phyloP scores from a whole-genome alignment of 2,329 filamentous ascomycete genomes.

The Celoporthe dispersa region DNA sequence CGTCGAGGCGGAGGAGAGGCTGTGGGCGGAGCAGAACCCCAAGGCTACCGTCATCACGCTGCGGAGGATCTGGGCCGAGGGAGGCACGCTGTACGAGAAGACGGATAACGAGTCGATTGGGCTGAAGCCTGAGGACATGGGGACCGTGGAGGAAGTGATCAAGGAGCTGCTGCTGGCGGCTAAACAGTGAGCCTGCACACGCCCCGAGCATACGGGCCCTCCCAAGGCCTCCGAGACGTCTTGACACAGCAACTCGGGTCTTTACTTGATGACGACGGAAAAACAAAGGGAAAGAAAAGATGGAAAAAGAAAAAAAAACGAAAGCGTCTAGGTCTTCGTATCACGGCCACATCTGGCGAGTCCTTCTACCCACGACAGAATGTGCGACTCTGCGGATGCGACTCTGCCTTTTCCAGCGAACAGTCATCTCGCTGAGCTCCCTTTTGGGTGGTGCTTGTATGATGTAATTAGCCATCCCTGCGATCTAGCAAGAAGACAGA shows the following conservation, averaged over 20 bases:
- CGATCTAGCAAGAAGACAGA: too few species aligned
- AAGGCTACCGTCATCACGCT: conserved; percentile 62
- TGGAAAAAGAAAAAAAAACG: too few species aligned
- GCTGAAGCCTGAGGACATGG: conserved; percentile 50
- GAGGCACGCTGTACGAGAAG: conserved; percentile 71
- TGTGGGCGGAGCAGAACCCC: conserved; percentile 58
- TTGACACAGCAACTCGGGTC: too few species aligned
- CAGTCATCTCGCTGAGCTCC: background rate
- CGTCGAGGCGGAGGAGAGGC: conserved; percentile 59
- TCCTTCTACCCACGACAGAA: background rate
- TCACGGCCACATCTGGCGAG: too few species aligned
- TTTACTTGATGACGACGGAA: too few species aligned
- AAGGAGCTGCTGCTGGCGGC: conserved; percentile 32
- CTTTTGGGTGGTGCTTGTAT: too few species aligned
- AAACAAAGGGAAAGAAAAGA: too few species aligned
- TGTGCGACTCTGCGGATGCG: background rate
- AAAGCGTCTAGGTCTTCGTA: too few species aligned
- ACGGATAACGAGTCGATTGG: conserved; percentile 68
- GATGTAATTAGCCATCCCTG: too few species aligned
- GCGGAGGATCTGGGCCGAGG: conserved; percentile 73
- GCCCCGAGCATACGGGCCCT: too few species aligned
- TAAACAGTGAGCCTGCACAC: background rate
- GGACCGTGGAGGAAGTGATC: conserved; percentile 50
- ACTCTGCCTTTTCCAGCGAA: background rate
- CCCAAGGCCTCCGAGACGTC: too few species aligned